phyloP scores from a whole-genome alignment of 2,329 filamentous ascomycete genomes.

The Talaromyces rugulosus region DNA sequence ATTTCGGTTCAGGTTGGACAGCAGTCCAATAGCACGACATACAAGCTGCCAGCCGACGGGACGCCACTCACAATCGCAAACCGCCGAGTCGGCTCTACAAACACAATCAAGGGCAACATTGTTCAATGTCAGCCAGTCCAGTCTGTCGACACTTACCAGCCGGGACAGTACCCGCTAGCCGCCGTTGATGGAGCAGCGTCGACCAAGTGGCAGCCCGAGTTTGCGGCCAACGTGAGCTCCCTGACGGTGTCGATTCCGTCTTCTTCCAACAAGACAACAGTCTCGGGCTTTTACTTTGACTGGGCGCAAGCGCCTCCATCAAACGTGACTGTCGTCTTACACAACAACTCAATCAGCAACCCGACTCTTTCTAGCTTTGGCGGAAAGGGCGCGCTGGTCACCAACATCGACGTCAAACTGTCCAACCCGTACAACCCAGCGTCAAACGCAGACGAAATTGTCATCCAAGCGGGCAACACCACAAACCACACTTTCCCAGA shows the following conservation, averaged over 20 bases:
- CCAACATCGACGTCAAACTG: slow-evolving; percentile 15
- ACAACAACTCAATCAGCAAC: slow-evolving; percentile 38
- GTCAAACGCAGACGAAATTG: slow-evolving; percentile 24
- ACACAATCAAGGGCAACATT: slow-evolving; percentile 57
- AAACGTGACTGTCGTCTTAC: slow-evolving; percentile 53
- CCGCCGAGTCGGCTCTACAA: slow-evolving; percentile 51
- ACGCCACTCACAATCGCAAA: slow-evolving; percentile 53
- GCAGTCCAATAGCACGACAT: slow-evolving; percentile 34
- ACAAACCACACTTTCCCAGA: slow-evolving; percentile 35
- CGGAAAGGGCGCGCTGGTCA: neutral
- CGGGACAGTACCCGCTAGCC: slow-evolving; percentile 66
- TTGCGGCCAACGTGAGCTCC: slow-evolving; percentile 47
- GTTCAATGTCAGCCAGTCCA: slow-evolving; percentile 58
- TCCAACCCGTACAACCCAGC: slow-evolving; percentile 32
- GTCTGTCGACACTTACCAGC: slow-evolving; percentile 47
- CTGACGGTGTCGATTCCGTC: slow-evolving; percentile 53
- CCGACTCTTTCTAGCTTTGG: slow-evolving; percentile 13
- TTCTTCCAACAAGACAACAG: slow-evolving; percentile 7
- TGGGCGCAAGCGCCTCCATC: slow-evolving; percentile 56
- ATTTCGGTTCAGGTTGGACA: slow-evolving; percentile 59
- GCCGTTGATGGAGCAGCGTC: slow-evolving; percentile 63
- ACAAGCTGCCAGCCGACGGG: slow-evolving; percentile 47
- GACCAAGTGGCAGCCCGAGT: slow-evolving; percentile 63
- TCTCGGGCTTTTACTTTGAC: slow-evolving; percentile 53
- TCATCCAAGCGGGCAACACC: slow-evolving; percentile 39